Percentiles rank a stretch among this genome's conserved stretches.
phyloP scores from a whole-genome alignment of 1,284 basidiomycete genomes.

The Fistulinella cinereoalba region DNA sequence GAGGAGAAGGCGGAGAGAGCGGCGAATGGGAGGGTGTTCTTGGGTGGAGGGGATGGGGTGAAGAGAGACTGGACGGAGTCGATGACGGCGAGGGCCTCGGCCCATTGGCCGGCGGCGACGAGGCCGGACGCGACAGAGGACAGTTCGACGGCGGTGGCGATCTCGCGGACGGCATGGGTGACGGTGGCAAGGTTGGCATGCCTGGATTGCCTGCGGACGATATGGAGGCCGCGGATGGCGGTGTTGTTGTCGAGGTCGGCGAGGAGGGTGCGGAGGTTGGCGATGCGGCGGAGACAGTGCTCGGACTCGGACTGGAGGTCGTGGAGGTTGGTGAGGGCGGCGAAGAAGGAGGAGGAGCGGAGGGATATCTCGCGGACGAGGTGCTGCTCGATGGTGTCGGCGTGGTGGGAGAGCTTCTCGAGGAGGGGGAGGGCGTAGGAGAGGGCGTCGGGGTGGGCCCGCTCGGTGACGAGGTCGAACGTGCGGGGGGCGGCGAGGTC shows the following conservation, averaged over 20 bases:
- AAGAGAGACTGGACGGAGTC: slow-evolving; percentile 74
- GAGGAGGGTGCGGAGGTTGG: slow-evolving; percentile 69
- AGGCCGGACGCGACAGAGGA: slow-evolving; percentile 66
- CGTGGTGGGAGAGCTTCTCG: slow-evolving; percentile 90
- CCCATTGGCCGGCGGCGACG: slow-evolving; percentile 82
- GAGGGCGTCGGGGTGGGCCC: slow-evolving; percentile 49
- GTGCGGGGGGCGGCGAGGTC: slow-evolving; percentile 84
- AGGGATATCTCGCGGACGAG: slow-evolving; percentile 90
- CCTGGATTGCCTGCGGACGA: slow-evolving; percentile 66
- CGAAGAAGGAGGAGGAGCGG: slow-evolving; percentile 93
- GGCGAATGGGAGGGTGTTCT: slow-evolving; percentile 37
- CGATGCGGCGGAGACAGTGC: slow-evolving; percentile 77
- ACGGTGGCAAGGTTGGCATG: slow-evolving; percentile 60
- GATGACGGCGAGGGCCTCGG: slow-evolving; percentile 74
- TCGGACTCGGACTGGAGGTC: slow-evolving; percentile 88
- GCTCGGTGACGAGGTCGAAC: slow-evolving; percentile 80
- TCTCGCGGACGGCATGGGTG: slow-evolving; percentile 59
- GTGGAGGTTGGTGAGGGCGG: slow-evolving; percentile 91
- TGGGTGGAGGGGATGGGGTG: slow-evolving; percentile 32
- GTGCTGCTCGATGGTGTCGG: slow-evolving; percentile 94
- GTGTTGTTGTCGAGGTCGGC: slow-evolving; percentile 75
- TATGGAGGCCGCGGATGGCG: slow-evolving; percentile 73
- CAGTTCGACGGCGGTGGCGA: slow-evolving; percentile 76
- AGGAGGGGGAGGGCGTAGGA: slow-evolving; percentile 73
- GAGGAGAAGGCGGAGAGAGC: slow-evolving; percentile 68